Base-by-base conservation (phyloP, 2,329 filamentous ascomycete species). In the Pseudogymnoascus sp. region DNA sequence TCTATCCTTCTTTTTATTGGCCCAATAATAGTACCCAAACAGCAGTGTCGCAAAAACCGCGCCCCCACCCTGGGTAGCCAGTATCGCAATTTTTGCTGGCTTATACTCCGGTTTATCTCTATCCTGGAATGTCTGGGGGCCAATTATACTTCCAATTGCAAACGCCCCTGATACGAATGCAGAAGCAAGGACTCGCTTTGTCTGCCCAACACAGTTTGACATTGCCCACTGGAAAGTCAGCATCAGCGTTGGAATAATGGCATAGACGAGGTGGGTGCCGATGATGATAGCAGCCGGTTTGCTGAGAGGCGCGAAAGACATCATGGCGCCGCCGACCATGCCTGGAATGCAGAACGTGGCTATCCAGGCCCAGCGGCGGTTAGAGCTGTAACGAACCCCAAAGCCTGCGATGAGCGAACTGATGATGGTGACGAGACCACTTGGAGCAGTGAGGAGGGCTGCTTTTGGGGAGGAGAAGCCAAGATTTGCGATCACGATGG, bases 131-230 rank as follows among this genome's bases (percentile, higher is more conserved):
- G 80, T 83, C 70, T 82, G 77, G 0, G 81, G 82, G 0, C 81
- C 81, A 66, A 84, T 83, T 64, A 84, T 82, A 69, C 81, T 84
- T 14, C 79, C 81, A 6, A 83, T 69, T 0, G 79, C 81, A 67
- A 82, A 83, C 21, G 77, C 77, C 23, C 77, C 78, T 40, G 76
- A 75, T 64, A 82, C 72, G 63, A 82, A 70, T 31, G 78, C 78
- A 25, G 76, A 76, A 5, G 78, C 79, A 63, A 80, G 79, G 21
- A 80, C 78, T 16, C 79, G 76, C 71, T 82, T 83, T 7, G 80
- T 82, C 28, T 76, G 75, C 9, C 80, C 80, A 8, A 77, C 77
- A 56, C 60, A 64, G 38, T 67, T 67, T 18, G 65, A 65, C 11
- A 63, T 63, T n/a, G 62, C 64, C 49, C 64, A 59, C 9, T 62